Percentiles rank a stretch among this genome's conserved stretches.
phyloP scores from a whole-genome alignment of 164 flowering plant genomes.

The Magnolia sinica region DNA sequence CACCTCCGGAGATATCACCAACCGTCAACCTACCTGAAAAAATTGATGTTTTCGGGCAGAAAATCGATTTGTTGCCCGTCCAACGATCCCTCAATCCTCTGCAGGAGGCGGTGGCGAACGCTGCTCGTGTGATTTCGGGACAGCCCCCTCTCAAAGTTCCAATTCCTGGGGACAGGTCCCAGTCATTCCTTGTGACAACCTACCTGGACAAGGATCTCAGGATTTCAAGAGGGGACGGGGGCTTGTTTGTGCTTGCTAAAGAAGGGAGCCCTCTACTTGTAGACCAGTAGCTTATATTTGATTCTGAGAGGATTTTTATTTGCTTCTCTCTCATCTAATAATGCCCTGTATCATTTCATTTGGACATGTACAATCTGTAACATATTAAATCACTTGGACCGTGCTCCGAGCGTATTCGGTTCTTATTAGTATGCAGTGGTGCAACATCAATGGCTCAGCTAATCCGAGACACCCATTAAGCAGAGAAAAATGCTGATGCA shows the following conservation, averaged over 20 bases:
- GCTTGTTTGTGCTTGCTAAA: slow-evolving; percentile 85
- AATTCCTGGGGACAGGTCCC: slow-evolving; percentile 67
- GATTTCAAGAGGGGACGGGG: slow-evolving; percentile 96
- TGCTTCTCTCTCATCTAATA: not conserved
- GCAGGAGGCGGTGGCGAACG: slow-evolving; percentile 52
- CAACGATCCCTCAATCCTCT: slow-evolving; percentile 67
- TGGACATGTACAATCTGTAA: not conserved
- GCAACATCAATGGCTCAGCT: too few relatives aligned
- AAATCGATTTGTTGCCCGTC: slow-evolving; percentile 49
- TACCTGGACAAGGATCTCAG: slow-evolving; percentile 84
- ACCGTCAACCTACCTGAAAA: slow-evolving; percentile 62
- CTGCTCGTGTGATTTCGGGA: slow-evolving; percentile 68
- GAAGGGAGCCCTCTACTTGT: slow-evolving; percentile 80
- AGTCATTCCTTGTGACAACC: slow-evolving; percentile 79
- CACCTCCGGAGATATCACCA: slow-evolving; percentile 82
- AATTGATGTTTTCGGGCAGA: slow-evolving; percentile 77
- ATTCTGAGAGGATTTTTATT: not conserved
- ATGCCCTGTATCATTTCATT: not conserved
- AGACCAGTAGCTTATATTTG: slow-evolving; percentile 24
- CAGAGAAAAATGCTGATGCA: too few relatives aligned
- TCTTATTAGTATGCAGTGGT: too few relatives aligned
- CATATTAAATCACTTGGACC: too few relatives aligned
- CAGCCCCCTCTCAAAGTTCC: slow-evolving; percentile 77
- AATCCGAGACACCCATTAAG: too few relatives aligned
- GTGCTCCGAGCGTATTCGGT: too few relatives aligned